Conservation (phyloP, 2,329 filamentous ascomycete species). For the Ophiocordyceps camponoti-rufipedis region DNA sequence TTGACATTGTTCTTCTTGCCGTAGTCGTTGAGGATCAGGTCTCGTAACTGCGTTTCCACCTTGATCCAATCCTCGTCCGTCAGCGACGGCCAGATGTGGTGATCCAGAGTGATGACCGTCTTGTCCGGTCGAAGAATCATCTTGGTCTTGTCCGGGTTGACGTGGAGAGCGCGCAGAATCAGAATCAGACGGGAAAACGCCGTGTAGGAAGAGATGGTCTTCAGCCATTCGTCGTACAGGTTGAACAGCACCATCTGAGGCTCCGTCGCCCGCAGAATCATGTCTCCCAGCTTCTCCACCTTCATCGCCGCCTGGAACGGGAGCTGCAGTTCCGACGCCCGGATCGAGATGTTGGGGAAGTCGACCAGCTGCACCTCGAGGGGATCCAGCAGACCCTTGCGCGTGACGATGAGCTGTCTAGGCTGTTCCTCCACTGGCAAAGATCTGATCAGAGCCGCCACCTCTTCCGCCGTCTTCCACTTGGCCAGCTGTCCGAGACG, state of each 20-base stretch:
- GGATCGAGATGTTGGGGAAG: conserved; percentile 97
- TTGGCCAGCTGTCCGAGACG: conserved; percentile 96
- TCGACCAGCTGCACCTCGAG: conserved; percentile 93
- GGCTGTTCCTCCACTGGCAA: conserved; percentile 95
- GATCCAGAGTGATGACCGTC: conserved; percentile 93
- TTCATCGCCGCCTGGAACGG: conserved; percentile 99
- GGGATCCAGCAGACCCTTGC: conserved; percentile 91
- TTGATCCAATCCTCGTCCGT: conserved; percentile 98
- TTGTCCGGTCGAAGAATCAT: conserved; percentile 88
- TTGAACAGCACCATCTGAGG: conserved; percentile 99
- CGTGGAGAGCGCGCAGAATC: conserved; percentile 85
- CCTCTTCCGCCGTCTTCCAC: conserved; percentile 99
- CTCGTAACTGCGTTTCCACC: conserved; percentile 90
- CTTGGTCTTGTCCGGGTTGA: conserved; percentile 98
- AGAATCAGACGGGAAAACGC: conserved; percentile 91
- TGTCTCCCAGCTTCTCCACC: conserved; percentile 96
- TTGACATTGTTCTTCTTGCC: conserved; percentile 99
- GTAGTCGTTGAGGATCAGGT: conserved; percentile 94
- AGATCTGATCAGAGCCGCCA: conserved; percentile 88
- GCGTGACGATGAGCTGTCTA: conserved; percentile 94
- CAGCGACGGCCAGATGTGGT: conserved; percentile 94
- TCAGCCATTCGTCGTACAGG: conserved; percentile 95
- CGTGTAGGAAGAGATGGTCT: conserved; percentile 96
- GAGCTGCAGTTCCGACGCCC: conserved; percentile 87
- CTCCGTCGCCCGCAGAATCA: conserved; percentile 94